Base-by-base conservation (phyloP, 2,329 filamentous ascomycete species). In the Alternaria triticimaculans region DNA sequence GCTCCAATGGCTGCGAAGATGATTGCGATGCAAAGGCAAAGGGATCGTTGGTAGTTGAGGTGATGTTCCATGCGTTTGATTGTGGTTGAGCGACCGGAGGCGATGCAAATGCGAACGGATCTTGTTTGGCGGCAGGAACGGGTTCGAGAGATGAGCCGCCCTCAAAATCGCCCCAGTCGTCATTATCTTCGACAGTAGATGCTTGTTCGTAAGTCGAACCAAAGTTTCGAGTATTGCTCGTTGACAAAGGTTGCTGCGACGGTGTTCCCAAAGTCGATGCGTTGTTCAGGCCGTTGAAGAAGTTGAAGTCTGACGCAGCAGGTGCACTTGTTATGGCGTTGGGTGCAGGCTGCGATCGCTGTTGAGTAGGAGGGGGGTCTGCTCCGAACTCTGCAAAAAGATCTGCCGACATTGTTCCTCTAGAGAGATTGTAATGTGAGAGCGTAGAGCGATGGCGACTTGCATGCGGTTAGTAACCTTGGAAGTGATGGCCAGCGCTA, bases 151-250 rank as follows among this genome's bases (percentile, higher is more conserved):
- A 65, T 14, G 75, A 51, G 4, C 67, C 73, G 48, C 74, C 78
- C 61, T 81, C 79, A 54, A 81, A 81, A 44, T 81, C 80, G n/a
- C 80, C 80, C 78, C 78, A 81, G 26, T 81, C 80, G 62, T 81
- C 80, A 21, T 72, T 72, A 8, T 78, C 75, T 41, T 75, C 76
- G 14, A 37, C 55, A 6, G 55, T 33, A 1, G 58, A 6, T 26
- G 62, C 28, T 51, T 64, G 54, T 25, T 14, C 53, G 10, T 51
- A 30, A 12, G 18, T 28, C 21, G 18, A 54, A 7, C 18, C 48
- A 28, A 57, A 41, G 5, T 33, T 33, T 6, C 61, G 57, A 11
- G 64, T 71, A n/a, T 61, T 48, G 48, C 60, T 63, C 45, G 62
- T 45, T 20, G 63, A 50, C 10, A 60, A 25, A 21, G 62, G 57